Evolutionary conservation across 495 filamentous ascomycete species (phyloP).

Genomic region (Daldinia vernicosa): DNA sequence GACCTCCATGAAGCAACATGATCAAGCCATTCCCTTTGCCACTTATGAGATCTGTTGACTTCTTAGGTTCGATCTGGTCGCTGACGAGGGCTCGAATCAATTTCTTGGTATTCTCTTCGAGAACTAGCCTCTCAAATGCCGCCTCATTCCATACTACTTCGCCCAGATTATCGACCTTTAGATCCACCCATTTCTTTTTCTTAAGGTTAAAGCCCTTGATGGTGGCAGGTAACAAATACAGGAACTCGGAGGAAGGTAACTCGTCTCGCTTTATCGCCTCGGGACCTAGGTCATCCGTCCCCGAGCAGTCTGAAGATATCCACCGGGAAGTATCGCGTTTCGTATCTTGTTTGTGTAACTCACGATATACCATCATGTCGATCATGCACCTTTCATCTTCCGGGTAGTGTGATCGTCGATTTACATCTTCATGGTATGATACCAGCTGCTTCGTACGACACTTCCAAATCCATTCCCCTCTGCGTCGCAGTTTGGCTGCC

Average conservation of each 20-base stretch:
- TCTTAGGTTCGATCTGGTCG: constrained; percentile 41
- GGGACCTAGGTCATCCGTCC: background rate
- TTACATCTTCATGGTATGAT: background rate
- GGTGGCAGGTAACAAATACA: background rate
- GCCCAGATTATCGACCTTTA: constrained; percentile 30
- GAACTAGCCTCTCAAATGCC: constrained; percentile 63
- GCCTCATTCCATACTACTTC: constrained; percentile 58
- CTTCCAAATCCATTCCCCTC: constrained; percentile 1
- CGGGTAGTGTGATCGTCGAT: background rate
- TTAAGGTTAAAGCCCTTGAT: constrained; percentile 15
- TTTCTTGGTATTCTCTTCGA: constrained; percentile 58
- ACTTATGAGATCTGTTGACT: constrained; percentile 52
- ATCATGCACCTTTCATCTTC: constrained; percentile 14
- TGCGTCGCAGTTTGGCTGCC: background rate
- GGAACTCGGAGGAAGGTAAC: background rate
- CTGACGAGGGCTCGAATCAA: constrained; percentile 59
- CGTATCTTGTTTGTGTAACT: background rate
- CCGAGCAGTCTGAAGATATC: background rate
- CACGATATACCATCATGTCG: constrained; percentile 6
- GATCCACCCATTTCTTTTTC: constrained; percentile 30
- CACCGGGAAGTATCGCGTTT: background rate
- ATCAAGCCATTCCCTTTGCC: constrained; percentile 63
- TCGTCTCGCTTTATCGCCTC: background rate
- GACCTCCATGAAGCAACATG: constrained; percentile 59
- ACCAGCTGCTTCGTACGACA: background rate